Evolutionary conservation across 228 moss, liverwort and hornwort genomes (phyloP).

Genomic region (Sphagnum fallax): DNA sequence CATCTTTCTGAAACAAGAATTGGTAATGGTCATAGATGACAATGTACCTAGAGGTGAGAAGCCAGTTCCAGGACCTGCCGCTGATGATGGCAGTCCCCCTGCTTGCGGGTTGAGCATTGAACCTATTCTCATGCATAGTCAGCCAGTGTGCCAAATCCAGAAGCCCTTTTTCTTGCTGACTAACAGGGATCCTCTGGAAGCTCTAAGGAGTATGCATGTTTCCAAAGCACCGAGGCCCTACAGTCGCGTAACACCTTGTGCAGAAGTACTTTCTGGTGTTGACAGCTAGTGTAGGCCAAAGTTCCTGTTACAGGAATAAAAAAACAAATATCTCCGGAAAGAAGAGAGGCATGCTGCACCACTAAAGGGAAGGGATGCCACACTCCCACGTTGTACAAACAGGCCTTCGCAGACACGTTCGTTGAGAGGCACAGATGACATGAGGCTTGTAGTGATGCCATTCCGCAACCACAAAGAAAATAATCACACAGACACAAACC

Average conservation of each 20-base stretch:
- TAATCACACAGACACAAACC: conserved; percentile 72
- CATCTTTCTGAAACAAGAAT: too few relatives aligned
- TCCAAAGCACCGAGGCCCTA: conserved; percentile 41
- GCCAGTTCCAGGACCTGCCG: conserved; percentile 59
- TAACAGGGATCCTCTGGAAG: conserved; percentile 49
- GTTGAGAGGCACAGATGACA: conserved; percentile 76
- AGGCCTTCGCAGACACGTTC: conserved; percentile 68
- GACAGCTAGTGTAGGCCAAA: conserved; percentile 33
- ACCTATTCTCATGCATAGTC: conserved; percentile 85
- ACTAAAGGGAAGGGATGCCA: conserved; percentile 42
- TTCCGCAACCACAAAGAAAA: conserved; percentile 71
- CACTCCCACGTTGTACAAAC: conserved; percentile 68
- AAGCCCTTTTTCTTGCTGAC: conserved; percentile 66
- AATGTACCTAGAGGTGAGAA: conserved; percentile 67
- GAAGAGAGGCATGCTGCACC: conserved; percentile 51
- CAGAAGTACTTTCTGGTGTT: conserved; percentile 41
- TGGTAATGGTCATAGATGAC: too few relatives aligned
- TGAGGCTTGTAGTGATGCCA: conserved; percentile 48
- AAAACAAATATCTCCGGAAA: conserved; percentile 56
- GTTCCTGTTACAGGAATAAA: conserved; percentile 43
- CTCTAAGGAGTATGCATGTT: conserved; percentile 48
- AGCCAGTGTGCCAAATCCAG: conserved; percentile 76
- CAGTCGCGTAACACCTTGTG: conserved; percentile 28
- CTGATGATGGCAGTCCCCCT: conserved; percentile 71
- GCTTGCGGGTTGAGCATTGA: conserved; percentile 82